Base-by-base conservation (phyloP, 257 asterid genomes). In the Cordia subcordata region DNA sequence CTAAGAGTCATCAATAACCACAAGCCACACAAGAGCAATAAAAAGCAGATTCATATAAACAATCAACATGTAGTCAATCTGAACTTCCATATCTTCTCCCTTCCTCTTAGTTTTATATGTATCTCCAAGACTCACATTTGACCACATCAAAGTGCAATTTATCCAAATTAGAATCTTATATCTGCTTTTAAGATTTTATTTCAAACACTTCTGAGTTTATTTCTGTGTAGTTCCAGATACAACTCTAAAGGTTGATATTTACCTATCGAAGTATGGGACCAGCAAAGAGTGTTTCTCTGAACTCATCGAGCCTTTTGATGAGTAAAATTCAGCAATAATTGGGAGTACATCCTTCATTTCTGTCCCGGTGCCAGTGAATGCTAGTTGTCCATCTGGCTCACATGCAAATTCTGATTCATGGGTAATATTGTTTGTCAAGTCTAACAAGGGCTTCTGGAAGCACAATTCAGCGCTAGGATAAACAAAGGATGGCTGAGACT, bases 221-320 rank as follows among this genome's bases (percentile, higher is more conserved):
- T 8, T 46, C 53, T 15, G 19, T 5, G 21, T 15, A 49, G 22
- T 49, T 16, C 9, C 27, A 15, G 54, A 49, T n/a, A 49, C 8
- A 4, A 19, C 11, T 13, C 6, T n/a, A 53, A 22, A 23, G 14
- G 9, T 27, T 10, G 21, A 15, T 14, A 53, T 5, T 53, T 78
- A 89, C 99, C 99, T 81, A 75, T 86, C 94, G 33, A 93, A 93
- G 77, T 73, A 87, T 12, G 99, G 99, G 68, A 93, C 97, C 68
- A 93, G 65, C 92, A 87, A 61, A 14, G 94, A 55, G 61, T 65
- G 94, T 77, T 77, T 85, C 55, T 72, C 69, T 46, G 78, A 70
- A 55, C 80, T 86, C 18, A 44, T 75, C 9, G 87, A 47, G 68
- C 55, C 71, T 71, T 71, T 83, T 33, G 77, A 55, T 19, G 69